These are phyloP conservation scores for Lasiosphaeriaceae sp. DNA, from an alignment of 495 filamentous ascomycete genomes.

Conservation along the genomic window DNA sequence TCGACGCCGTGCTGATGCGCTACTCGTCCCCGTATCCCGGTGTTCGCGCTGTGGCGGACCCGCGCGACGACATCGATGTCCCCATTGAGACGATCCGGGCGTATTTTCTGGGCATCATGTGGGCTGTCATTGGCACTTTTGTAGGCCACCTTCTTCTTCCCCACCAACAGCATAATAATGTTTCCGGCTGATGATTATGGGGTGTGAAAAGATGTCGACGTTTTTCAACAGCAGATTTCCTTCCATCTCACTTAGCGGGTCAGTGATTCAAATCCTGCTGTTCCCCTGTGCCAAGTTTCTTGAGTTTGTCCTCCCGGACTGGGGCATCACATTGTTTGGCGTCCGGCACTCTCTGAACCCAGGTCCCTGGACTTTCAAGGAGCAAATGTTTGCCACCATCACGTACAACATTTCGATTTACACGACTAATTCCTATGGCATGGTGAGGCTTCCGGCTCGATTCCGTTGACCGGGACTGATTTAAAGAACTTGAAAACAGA, in stretches of 20 bases:
- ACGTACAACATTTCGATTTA: slow-evolving; percentile 32
- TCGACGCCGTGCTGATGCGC: slow-evolving; percentile 36
- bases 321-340: slow-evolving; percentile 26
- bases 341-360: slow-evolving; percentile 36
- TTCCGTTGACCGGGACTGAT: not conserved
- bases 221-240: slow-evolving; percentile 41
- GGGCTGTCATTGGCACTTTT: slow-evolving; percentile 28
- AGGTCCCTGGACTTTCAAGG: slow-evolving; percentile 42
- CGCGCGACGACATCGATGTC: slow-evolving; percentile 27
- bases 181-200: slow-evolving; percentile 32
- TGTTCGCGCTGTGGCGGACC: slow-evolving; percentile 41
- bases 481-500: slow-evolving; percentile 6
- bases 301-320: slow-evolving; percentile 25
- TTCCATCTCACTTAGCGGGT: slow-evolving; percentile 26
- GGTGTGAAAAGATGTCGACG: no score
- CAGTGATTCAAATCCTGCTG: slow-evolving; percentile 37
- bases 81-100: slow-evolving; percentile 38
- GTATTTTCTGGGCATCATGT: slow-evolving; percentile 37
- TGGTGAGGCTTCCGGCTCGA: slow-evolving; percentile 9
- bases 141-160: no score
- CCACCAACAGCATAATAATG: no score
- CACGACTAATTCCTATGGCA: slow-evolving; percentile 31
- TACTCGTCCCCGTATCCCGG: slow-evolving; percentile 43
- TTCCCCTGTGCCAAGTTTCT: slow-evolving; percentile 35
- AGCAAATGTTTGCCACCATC: slow-evolving; percentile 41